A percentile compares a stretch with the other conserved stretches of the same genome.
phyloP scores from a whole-genome alignment of 768 basidiomycete genomes.

The Panaeolus papilionaceus region DNA sequence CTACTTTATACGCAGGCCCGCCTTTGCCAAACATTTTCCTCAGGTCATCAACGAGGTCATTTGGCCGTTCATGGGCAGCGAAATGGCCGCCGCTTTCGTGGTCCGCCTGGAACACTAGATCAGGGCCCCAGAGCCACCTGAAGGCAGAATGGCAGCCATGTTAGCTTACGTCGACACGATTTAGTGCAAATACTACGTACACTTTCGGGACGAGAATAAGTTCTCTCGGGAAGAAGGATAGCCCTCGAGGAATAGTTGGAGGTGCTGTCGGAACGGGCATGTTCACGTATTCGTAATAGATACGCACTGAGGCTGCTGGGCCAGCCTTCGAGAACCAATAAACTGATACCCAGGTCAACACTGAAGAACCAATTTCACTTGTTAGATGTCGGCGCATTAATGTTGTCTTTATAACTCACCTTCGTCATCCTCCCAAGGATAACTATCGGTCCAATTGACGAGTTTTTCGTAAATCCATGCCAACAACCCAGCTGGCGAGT shows the following conservation, averaged over 20 bases:
- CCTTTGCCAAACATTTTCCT: conserved; percentile 50
- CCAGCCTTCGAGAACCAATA: conserved; percentile 62
- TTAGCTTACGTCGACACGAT: background rate
- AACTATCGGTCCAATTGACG: conserved; percentile 50
- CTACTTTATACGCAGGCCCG: conserved; percentile 33
- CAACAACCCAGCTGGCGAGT: conserved; percentile 60
- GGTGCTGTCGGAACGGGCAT: conserved; percentile 22
- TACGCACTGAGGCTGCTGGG: conserved; percentile 58
- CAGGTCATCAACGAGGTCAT: conserved; percentile 44
- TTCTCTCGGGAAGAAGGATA: conserved; percentile 56
- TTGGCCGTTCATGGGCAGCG: conserved; percentile 39
- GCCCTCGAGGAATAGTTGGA: conserved; percentile 48
- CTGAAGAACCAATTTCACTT: conserved; percentile 31
- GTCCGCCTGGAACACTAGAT: conserved; percentile 43
- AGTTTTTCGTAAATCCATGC: conserved; percentile 61
- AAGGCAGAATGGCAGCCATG: background rate
- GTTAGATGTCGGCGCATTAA: too few relatives aligned
- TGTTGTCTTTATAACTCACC: conserved; percentile 30
- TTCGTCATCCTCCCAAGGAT: conserved; percentile 64
- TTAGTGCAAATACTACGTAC: conserved; percentile 23
- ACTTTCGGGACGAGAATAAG: conserved; percentile 30
- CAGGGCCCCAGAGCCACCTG: conserved; percentile 32
- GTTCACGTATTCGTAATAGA: conserved; percentile 54
- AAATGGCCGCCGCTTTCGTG: conserved; percentile 55
- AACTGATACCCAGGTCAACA: conserved; percentile 62